Base-by-base conservation (phyloP, 306 rosid genomes). In the Luffa acutangula region DNA sequence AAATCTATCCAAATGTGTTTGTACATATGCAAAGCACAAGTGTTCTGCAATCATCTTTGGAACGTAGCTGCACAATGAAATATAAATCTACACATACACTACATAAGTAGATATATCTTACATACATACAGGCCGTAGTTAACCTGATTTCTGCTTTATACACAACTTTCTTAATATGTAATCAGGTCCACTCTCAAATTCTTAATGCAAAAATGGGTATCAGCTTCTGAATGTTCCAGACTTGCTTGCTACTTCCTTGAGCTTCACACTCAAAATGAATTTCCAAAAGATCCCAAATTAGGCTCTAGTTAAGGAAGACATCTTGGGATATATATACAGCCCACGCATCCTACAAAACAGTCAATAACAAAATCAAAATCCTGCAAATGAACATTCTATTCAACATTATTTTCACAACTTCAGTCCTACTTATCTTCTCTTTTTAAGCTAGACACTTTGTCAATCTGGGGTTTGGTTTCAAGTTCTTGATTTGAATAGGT, bases 301-400 rank as follows among this genome's bases (percentile, higher is more conserved):
- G 80, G 77, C 80, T 1, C 86, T 80, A 79, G 69, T 83, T 76
- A 77, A 78, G 87, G 85, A 80, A 83, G 73, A 90, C 90, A 79
- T 92, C 97, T 88, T 84, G 83, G 74, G 97, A 91, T 80, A 91
- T 82, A 84, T 90, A 95, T 42, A 85, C 80, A 42, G 93, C 81
- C 98, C 98, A 95, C 37, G 98, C 98, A 78, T 91, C 96, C 98
- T 94, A 85, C 79, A 79, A 80, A 76, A 18, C 60, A 17, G 21
- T 0, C 3, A 49, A 4, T 0, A 52, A 49, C 1, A 52, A 51
- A 51, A 74, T 74, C 78, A 74, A 52, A 14, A 31, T 46, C 77
- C 57, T 51, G 37, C 18, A 31, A 33, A 49, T 46, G 12, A 21
- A 33, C 43, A 73, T 48, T 10, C 42, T 73, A 71, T 67, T 18